Conservation (phyloP, 2,329 filamentous ascomycete species). For the Neofusicoccum cordaticola region DNA sequence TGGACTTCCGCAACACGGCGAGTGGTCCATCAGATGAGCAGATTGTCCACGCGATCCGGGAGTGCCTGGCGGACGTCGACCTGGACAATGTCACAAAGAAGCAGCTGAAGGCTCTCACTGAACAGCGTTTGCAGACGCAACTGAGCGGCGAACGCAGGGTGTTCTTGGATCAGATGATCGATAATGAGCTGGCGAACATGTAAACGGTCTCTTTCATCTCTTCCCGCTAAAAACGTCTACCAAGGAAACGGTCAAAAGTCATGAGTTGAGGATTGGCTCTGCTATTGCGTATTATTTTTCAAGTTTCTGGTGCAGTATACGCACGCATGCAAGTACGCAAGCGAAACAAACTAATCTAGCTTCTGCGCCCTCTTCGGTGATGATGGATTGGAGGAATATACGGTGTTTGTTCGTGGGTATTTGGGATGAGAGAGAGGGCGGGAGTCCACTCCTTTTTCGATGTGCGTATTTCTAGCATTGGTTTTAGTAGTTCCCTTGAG, state of each 20-base stretch:
- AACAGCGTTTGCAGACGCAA: constrained; percentile 89
- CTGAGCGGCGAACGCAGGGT: constrained; percentile 79
- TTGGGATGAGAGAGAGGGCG: neutral
- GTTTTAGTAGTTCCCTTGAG: neutral
- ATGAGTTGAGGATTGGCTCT: neutral
- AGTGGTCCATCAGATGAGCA: constrained; percentile 72
- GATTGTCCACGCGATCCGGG: constrained; percentile 81
- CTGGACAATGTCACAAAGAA: constrained; percentile 98
- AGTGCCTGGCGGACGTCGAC: constrained; percentile 82
- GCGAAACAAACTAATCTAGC: neutral
- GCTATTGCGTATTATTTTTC: neutral
- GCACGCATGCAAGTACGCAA: neutral
- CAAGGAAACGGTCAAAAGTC: constrained; percentile 1
- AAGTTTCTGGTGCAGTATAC: too few species aligned
- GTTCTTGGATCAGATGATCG: constrained; percentile 91
- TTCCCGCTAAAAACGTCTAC: neutral
- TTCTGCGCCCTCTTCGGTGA: neutral
- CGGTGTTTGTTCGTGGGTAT: neutral
- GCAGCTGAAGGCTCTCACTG: constrained; percentile 78
- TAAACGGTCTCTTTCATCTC: constrained; percentile 36
- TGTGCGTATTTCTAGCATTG: neutral
- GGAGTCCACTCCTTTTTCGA: neutral
- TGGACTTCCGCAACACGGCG: constrained; percentile 57
- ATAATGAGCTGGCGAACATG: constrained; percentile 91
- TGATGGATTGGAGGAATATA: neutral